Conservation (phyloP, 1,284 basidiomycete genomes). For the Boletellus sp. region DNA sequence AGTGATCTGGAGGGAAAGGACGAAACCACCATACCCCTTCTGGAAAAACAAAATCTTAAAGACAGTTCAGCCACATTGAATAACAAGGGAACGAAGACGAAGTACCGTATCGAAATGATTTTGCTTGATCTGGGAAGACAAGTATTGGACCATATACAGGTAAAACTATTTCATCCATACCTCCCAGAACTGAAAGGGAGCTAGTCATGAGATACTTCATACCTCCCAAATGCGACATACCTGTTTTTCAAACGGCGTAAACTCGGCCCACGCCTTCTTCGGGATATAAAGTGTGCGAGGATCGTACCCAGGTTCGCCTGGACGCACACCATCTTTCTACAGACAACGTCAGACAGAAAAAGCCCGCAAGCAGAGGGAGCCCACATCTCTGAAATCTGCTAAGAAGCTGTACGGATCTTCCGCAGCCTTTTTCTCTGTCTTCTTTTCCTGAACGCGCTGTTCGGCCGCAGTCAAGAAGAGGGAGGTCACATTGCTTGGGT, state of each 20-base stretch:
- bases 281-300: slow-evolving; percentile 88
- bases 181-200: slow-evolving; percentile 81
- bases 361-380: slow-evolving; percentile 15
- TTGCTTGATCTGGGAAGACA: slow-evolving; percentile 72
- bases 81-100: background rate
- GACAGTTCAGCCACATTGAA: slow-evolving; percentile 9
- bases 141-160: background rate
- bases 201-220: background rate
- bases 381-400: slow-evolving; percentile 68
- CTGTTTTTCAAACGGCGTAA: slow-evolving; percentile 96
- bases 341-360: background rate
- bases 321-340: slow-evolving; percentile 80
- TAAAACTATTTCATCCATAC: slow-evolving; percentile 30
- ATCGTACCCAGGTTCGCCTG: slow-evolving; percentile 88
- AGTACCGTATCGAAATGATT: slow-evolving; percentile 85
- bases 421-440: slow-evolving; percentile 76
- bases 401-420: slow-evolving; percentile 88
- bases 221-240: slow-evolving; percentile 35
- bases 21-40: slow-evolving; percentile 65
- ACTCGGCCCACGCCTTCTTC: slow-evolving; percentile 71
- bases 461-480: slow-evolving; percentile 86
- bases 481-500: slow-evolving; percentile 25
- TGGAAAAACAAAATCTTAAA: slow-evolving; percentile 90
- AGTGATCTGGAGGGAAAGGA: background rate
- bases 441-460: slow-evolving; percentile 69